phyloP scores from a whole-genome alignment of 2,329 filamentous ascomycete species.

The Emericellopsis cladophorae region DNA sequence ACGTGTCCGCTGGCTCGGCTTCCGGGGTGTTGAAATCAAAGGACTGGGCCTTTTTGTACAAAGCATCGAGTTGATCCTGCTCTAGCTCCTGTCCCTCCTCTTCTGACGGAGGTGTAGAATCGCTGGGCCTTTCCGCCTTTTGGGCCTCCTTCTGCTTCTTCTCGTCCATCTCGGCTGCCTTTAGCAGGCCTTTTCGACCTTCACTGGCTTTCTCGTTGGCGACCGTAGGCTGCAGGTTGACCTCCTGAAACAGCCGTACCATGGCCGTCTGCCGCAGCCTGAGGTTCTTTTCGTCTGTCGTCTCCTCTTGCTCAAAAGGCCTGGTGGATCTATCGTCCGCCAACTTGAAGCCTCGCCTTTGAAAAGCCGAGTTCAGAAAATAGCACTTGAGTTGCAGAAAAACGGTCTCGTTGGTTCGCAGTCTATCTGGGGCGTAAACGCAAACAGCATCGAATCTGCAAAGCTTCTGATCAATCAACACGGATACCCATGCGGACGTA shows the following conservation, averaged over 20 bases:
- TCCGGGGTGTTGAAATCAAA: conserved; percentile 91
- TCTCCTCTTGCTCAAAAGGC: conserved; percentile 77
- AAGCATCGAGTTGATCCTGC: conserved; percentile 83
- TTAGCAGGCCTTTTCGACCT: conserved; percentile 70
- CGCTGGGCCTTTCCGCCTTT: conserved; percentile 14
- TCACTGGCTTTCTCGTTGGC: conserved; percentile 67
- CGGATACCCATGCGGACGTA: conserved; percentile 80
- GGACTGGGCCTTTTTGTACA: conserved; percentile 93
- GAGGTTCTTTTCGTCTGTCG: conserved; percentile 69
- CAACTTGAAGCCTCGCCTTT: conserved; percentile 41
- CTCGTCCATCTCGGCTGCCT: conserved; percentile 81
- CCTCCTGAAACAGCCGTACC: conserved; percentile 79
- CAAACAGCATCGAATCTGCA: conserved; percentile 80
- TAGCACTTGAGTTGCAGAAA: conserved; percentile 78
- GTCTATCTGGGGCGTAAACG: conserved; percentile 74
- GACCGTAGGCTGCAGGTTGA: conserved; percentile 66
- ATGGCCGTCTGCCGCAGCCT: conserved; percentile 76
- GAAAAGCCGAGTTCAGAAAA: conserved; percentile 63
- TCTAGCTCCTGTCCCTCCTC: conserved; percentile 88
- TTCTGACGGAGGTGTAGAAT: conserved; percentile 48
- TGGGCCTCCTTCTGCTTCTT: conserved; percentile 46
- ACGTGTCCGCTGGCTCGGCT: conserved; percentile 70
- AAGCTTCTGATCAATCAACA: conserved; percentile 78
- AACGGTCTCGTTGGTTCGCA: conserved; percentile 88
- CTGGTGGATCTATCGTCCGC: conserved; percentile 59